A percentile compares a stretch with the other conserved stretches of the same genome.
These are phyloP conservation scores for Casuarina glauca DNA, from an alignment of 306 rosid species.

Conservation along the genomic window DNA sequence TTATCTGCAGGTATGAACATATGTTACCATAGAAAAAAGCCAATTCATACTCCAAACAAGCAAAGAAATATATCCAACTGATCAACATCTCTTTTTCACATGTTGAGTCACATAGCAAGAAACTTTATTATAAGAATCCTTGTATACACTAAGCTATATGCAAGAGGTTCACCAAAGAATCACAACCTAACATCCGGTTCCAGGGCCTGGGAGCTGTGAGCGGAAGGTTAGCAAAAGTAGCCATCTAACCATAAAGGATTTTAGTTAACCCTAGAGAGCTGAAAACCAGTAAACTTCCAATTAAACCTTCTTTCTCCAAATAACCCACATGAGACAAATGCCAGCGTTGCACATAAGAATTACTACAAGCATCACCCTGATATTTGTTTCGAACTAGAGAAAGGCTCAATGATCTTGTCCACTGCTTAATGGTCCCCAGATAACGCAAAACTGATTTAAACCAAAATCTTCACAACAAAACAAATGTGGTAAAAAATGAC, in stretches of 20 bases:
- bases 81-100: neutral
- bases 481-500: neutral
- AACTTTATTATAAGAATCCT: neutral
- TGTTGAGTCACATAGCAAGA: neutral
- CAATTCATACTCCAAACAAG: neutral
- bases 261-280: neutral
- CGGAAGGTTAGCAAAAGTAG: neutral
- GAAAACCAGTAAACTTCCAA: neutral
- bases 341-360: neutral
- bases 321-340: neutral
- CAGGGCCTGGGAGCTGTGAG: neutral
- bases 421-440: neutral
- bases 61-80: neutral
- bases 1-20: constrained; percentile 56
- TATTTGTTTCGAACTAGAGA: no score
- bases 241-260: neutral
- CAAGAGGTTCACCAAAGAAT: neutral
- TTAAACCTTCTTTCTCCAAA: neutral
- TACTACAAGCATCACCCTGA: no score
- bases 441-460: neutral
- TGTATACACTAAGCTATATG: no score
- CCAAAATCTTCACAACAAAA: neutral
- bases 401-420: neutral
- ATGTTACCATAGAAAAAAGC: constrained; percentile 11
- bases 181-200: neutral